Percentiles rank a stretch among this genome's conserved stretches.
These are phyloP conservation scores for Ilyonectria destructans DNA, from an alignment of 2,329 filamentous ascomycete species.

Conservation along the genomic window DNA sequence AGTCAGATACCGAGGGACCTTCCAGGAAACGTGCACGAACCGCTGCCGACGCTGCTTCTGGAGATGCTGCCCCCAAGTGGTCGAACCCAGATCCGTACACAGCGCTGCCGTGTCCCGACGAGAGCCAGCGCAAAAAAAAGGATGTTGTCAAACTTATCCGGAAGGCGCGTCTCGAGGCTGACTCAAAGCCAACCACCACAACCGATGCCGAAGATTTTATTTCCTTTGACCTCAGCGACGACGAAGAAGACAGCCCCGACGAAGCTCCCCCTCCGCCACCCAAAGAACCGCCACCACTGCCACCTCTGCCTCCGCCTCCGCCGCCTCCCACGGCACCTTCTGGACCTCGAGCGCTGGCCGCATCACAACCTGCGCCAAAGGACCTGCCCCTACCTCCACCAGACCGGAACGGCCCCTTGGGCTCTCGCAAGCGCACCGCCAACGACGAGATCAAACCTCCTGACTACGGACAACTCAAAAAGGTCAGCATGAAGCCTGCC, in stretches of 20 bases:
- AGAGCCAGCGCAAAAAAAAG: constrained; percentile 80
- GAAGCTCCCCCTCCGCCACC: constrained; percentile 40
- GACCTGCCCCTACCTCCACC: constrained; percentile 15
- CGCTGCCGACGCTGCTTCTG: constrained; percentile 51
- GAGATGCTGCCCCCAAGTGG: constrained; percentile 80
- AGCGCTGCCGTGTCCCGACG: constrained; percentile 84
- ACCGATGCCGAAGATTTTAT: constrained; percentile 87
- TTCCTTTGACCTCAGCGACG: constrained; percentile 81
- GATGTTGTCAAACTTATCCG: constrained; percentile 94
- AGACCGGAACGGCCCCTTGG: constrained; percentile 64
- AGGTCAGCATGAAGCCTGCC: constrained; percentile 63
- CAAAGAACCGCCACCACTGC: constrained; percentile 32
- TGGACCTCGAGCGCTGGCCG: constrained; percentile 45
- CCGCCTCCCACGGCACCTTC: constrained; percentile 45
- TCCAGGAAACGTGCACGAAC: constrained; percentile 56
- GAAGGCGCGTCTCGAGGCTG: constrained; percentile 82
- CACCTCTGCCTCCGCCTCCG: constrained; percentile 34
- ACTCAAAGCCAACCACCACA: constrained; percentile 65
- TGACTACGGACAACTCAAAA: constrained; percentile 68
- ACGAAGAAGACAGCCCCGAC: constrained; percentile 50
- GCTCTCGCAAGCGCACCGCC: constrained; percentile 82
- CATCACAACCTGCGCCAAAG: neutral
- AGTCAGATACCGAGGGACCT: constrained; percentile 56
- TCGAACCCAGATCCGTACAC: constrained; percentile 97
- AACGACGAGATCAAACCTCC: constrained; percentile 78